Base-by-base conservation (phyloP, 306 rosid genomes). In the Begonia fuchsioides region DNA sequence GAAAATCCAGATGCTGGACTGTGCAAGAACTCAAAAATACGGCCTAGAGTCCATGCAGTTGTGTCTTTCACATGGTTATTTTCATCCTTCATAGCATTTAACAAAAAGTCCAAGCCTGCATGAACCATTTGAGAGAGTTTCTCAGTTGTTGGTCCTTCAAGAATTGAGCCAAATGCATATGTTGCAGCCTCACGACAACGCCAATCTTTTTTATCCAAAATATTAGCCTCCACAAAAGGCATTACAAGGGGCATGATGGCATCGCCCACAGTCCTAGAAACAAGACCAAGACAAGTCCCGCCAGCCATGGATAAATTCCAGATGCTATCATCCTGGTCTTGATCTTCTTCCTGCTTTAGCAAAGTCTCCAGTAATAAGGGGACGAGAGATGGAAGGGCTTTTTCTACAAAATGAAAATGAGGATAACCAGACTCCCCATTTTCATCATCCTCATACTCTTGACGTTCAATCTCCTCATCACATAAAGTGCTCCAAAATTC, bases 401-500 rank as follows among this genome's bases (percentile, higher is more conserved):
- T 68, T 51, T 68, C 68, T 26, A 68, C 50, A 38, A 68, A 68
- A 39, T 48, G 19, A 11, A 63, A 68, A 56, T 61, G 59, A 1
- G 59, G 58, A 10, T 52, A 6, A 18, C 39, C 63, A 39, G 67
- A 60, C 7, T 68, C 68, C 52, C 59, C 68, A 46, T 26, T 49
- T 38, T 60, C 63, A 20, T 19, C 17, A 43, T 10, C 41, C 52
- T 55, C 72, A 56, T 38, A 68, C 51, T 61, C 73, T 32, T 68
- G 68, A 49, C 39, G 50, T 40, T 68, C 67, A 60, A 68, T 61
- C 38, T 68, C 73, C 47, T 55, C 68, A 56, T 68, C 73, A 32
- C 73, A 68, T 17, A 68, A 51, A 41, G 73, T 54, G 59, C 73
- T 68, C 73, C 73, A 68, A 45, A 68, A 68, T 55, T 68, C 73